These are phyloP conservation scores for Vigna angularis DNA, from an alignment of 306 rosid genomes.

Conservation along the genomic window DNA sequence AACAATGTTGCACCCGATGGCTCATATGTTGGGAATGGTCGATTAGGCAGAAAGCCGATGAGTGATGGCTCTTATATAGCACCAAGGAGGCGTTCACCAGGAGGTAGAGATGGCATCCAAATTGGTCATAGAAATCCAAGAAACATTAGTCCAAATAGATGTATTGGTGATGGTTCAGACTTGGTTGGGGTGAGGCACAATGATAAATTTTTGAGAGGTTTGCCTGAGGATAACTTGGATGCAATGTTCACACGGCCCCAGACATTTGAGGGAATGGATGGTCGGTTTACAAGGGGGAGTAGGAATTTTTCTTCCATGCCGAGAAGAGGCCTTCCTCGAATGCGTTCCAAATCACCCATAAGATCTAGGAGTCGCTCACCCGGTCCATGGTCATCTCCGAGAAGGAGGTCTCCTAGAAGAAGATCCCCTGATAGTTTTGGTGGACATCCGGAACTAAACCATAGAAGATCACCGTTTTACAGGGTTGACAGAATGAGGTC, in stretches of 20 bases:
- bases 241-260: conserved; percentile 65
- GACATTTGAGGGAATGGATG: conserved; percentile 62
- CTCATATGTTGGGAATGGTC: conserved; percentile 66
- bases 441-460: conserved; percentile 67
- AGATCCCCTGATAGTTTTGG: conserved; percentile 80
- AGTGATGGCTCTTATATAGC: conserved; percentile 66
- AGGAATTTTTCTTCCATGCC: conserved; percentile 71
- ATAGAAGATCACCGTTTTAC: conserved; percentile 72
- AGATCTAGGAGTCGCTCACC: conserved; percentile 86
- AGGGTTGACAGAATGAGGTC: conserved; percentile 82
- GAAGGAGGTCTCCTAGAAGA: conserved; percentile 82
- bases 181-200: conserved; percentile 65
- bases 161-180: conserved; percentile 67
- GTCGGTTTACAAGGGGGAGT: conserved; percentile 68
- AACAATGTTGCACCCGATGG: conserved; percentile 62
- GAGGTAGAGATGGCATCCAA: conserved; percentile 62
- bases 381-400: conserved; percentile 76
- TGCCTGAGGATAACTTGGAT: conserved; percentile 60
- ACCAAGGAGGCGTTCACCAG: conserved; percentile 79
- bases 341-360: conserved; percentile 79
- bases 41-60: conserved; percentile 68
- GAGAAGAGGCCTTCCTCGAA: conserved; percentile 63
- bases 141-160: conserved; percentile 69
- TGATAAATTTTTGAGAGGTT: conserved; percentile 70
- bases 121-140: conserved; percentile 72